Base-by-base conservation (phyloP, 1,284 basidiomycete species). In the Fomitiporia mediterranea region DNA sequence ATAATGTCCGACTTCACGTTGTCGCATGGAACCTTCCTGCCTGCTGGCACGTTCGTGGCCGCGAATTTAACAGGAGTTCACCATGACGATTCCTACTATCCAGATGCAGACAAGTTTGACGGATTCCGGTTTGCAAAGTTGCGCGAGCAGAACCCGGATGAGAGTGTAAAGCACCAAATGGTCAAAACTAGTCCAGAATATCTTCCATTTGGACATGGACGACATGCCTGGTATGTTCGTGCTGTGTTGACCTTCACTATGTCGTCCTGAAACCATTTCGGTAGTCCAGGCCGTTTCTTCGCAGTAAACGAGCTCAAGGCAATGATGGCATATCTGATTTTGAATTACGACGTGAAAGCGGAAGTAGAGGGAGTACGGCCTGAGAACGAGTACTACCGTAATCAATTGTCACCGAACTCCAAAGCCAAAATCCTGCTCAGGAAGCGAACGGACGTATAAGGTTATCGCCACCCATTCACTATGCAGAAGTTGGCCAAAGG, bases 291-390 rank as follows among this genome's bases (percentile, higher is more conserved):
- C 3, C 68, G 76, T 2, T 78, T 76, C 67, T 78, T 79, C 60
- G 76, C 76, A 0, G 71, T 70, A 11, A 73, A 69, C 55, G 72
- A 74, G 61, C 63, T 80, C 40, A 80, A 80, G 62, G 66, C 69
- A 1, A 71, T 79, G 67, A 62, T 79, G 38, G 74, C 72, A 3
- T 68, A 77, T 53, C 61, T 77, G 11, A 52, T 80, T 1, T 34
- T 76, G 21, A 73, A 70, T 48, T 81, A 79, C 60, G 78, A 80
- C 55, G 59, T 80, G 32, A 76, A 74, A 62, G 58, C 76, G 25
- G 67, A 66, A 50, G 66, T 66, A 1, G 69, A 68, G 21, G 66
- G 65, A 2, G 57, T 65, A 13, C 63, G 68, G 15, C 71, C 70
- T 6, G 15, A 40, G 28, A 59, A 61, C 39, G n/a, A 49, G 5